These are phyloP conservation scores for Thalia dealbata DNA, from an alignment of 176 grass and related monocot species.

Conservation along the genomic window DNA sequence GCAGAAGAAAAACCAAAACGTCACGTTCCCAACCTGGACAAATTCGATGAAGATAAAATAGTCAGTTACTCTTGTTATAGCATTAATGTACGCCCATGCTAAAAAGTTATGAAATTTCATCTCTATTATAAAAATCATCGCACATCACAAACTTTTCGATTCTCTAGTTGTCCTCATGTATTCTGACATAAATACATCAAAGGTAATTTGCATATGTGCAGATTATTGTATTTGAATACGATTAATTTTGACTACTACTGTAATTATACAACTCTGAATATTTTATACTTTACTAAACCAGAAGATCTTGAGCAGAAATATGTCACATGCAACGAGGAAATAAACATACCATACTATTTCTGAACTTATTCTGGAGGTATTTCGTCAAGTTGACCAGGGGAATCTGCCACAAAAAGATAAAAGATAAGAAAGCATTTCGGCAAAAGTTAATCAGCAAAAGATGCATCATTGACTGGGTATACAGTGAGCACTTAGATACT, in stretches of 20 bases:
- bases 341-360: conserved; percentile 56
- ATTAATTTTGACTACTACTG: no score
- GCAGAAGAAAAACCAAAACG: conserved; percentile 99
- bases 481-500: not conserved
- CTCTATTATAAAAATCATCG: no score
- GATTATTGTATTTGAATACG: no score
- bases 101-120: no score
- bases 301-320: not conserved
- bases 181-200: no score
- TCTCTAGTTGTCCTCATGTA: no score
- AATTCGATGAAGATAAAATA: not conserved
- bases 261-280: no score
- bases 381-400: conserved; percentile 77
- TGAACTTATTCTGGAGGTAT: conserved; percentile 76
- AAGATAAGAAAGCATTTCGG: not conserved
- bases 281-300: no score
- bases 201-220: no score
- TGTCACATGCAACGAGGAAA: not conserved
- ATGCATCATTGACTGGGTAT: not conserved
- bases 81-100: no score
- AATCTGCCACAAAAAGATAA: conserved; percentile 34
- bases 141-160: no score
- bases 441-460: not conserved
- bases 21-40: conserved; percentile 81
- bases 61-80: not conserved